These are phyloP conservation scores for Pichia pseudocactophila DNA, from an alignment of 805 yeast species.

Conservation along the genomic window DNA sequence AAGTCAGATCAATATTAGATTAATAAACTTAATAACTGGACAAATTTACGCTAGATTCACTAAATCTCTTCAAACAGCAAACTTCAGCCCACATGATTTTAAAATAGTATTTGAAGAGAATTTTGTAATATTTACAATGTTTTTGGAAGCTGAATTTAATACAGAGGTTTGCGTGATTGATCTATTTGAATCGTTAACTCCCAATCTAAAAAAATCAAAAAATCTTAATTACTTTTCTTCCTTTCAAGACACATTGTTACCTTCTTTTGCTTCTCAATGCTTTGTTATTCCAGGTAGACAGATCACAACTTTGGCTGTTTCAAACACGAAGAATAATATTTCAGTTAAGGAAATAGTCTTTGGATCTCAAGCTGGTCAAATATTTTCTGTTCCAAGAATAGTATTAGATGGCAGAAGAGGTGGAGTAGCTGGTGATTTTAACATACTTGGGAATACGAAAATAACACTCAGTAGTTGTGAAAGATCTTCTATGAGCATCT, in stretches of 20 bases:
- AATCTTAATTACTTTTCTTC: conserved; percentile 13
- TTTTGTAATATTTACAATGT: conserved; percentile 68
- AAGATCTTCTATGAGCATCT: conserved; percentile 29
- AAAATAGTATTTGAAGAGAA: conserved; percentile 66
- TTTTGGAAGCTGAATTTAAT: conserved; percentile 33
- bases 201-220: conserved; percentile 35
- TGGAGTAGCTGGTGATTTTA: conserved; percentile 29
- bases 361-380: conserved; percentile 49
- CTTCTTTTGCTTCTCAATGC: conserved; percentile 44
- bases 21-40: conserved; percentile 69
- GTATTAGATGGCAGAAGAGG: conserved; percentile 59
- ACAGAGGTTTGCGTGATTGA: conserved; percentile 65
- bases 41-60: conserved; percentile 36
- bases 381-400: conserved; percentile 62
- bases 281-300: conserved; percentile 50
- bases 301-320: conserved; percentile 42
- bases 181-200: conserved; percentile 57
- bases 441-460: conserved; percentile 31
- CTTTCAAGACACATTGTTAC: conserved; percentile 27
- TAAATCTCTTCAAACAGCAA: conserved; percentile 8
- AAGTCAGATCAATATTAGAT: conserved; percentile 33
- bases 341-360: conserved; percentile 58
- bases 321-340: conserved; percentile 57
- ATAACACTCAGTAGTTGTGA: background rate
- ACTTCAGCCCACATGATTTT: conserved; percentile 22